Evolutionary conservation across 768 basidiomycete genomes (phyloP).

Genomic region (Termitomyces sp.): DNA sequence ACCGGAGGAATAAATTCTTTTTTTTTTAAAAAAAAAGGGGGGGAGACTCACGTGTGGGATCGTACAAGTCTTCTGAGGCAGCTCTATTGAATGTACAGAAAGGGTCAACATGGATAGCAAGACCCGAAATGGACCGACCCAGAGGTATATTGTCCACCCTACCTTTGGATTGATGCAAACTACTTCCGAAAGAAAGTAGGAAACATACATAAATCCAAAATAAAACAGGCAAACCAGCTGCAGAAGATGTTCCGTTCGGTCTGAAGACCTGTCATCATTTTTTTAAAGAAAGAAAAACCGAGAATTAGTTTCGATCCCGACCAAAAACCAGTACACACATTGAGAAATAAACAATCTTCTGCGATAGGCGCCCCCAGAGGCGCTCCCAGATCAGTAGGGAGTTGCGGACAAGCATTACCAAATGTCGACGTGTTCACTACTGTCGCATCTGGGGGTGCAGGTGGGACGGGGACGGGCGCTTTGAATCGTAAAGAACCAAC

Average conservation of each 20-base stretch:
- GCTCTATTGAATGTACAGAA: slow-evolving; percentile 27
- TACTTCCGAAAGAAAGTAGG: not conserved
- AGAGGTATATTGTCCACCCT: slow-evolving; percentile 47
- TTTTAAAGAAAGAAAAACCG: not conserved
- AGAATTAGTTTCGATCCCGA: not conserved
- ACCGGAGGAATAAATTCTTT: not conserved
- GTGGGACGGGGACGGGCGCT: slow-evolving; percentile 40
- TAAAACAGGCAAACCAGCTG: slow-evolving; percentile 31
- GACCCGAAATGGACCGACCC: slow-evolving; percentile 25
- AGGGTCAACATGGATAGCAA: not conserved
- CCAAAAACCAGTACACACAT: slow-evolving; percentile 25
- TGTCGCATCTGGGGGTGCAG: slow-evolving; percentile 11
- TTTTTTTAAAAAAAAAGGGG: not conserved
- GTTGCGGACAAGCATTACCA: slow-evolving; percentile 54
- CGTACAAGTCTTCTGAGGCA: slow-evolving; percentile 33
- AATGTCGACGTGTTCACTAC: slow-evolving; percentile 42
- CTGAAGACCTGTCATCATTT: slow-evolving; percentile 27
- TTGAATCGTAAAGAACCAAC: slow-evolving; percentile 52
- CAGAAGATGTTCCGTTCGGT: slow-evolving; percentile 20
- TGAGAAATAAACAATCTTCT: slow-evolving; percentile 54
- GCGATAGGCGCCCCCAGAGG: slow-evolving; percentile 39
- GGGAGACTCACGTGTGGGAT: slow-evolving; percentile 40
- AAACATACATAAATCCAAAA: slow-evolving; percentile 31
- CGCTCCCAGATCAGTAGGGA: slow-evolving; percentile 31
- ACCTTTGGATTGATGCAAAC: not conserved